These are phyloP conservation scores for Camillea tinctor DNA, from an alignment of 2,329 filamentous ascomycete genomes.

Conservation along the genomic window DNA sequence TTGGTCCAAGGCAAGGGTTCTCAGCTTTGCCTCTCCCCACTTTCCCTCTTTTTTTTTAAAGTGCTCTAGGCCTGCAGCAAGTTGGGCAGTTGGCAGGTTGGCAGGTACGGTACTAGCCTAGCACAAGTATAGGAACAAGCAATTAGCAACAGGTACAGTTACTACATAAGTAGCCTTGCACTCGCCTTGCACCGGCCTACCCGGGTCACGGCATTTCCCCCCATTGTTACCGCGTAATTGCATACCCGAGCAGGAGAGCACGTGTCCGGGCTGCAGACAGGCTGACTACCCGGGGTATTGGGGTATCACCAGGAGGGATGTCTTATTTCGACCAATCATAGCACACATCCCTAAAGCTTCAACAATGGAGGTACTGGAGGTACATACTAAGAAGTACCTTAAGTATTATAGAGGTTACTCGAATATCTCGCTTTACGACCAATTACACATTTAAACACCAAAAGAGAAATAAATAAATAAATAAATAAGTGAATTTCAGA, in stretches of 20 bases:
- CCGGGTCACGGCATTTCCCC: neutral
- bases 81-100: neutral
- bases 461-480: no score
- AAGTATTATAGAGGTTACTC: no score
- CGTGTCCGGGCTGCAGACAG: neutral
- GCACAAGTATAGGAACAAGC: no score
- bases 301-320: neutral
- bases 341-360: neutral
- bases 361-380: neutral
- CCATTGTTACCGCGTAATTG: neutral
- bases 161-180: no score
- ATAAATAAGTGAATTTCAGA: neutral
- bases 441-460: no score
- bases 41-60: constrained; percentile 6
- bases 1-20: neutral
- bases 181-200: neutral
- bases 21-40: constrained; percentile 9
- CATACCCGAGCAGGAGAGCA: neutral
- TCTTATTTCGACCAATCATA: neutral
- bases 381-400: no score
- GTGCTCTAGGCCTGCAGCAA: neutral
- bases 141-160: neutral
- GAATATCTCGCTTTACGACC: no score
- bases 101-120: neutral
- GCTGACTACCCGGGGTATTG: neutral